Evolutionary conservation across 148 eudicot genomes (phyloP).

Genomic region (Camellia japonica): DNA sequence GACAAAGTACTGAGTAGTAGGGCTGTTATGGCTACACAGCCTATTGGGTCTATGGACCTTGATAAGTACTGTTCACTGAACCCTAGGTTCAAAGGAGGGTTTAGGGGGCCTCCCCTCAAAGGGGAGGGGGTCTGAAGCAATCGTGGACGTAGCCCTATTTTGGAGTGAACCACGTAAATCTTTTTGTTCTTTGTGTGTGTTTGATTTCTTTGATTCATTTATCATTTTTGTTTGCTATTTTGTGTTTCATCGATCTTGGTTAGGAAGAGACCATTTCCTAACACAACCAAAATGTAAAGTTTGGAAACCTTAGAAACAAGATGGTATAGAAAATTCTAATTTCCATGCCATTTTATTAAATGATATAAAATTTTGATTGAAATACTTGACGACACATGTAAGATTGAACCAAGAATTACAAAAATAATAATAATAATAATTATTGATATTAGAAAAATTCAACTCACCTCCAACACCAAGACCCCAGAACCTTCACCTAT

Average conservation of each 20-base stretch:
- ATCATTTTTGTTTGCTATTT: too few species aligned
- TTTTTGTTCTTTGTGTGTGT: too few species aligned
- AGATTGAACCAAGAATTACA: neutral
- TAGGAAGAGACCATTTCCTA: too few species aligned
- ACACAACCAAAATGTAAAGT: neutral
- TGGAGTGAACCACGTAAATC: too few species aligned
- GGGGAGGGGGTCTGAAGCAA: too few species aligned
- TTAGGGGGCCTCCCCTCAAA: too few species aligned
- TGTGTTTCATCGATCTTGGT: too few species aligned
- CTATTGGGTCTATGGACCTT: too few species aligned
- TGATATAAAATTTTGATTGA: neutral
- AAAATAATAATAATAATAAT: neutral
- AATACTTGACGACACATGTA: neutral
- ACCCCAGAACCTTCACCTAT: constrained; percentile 95
- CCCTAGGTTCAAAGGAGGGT: too few species aligned
- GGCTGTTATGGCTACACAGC: neutral
- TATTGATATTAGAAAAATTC: neutral
- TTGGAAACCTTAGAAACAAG: neutral
- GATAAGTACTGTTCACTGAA: too few species aligned
- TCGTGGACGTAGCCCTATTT: too few species aligned
- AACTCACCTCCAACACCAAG: constrained; percentile 87
- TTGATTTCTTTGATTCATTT: too few species aligned
- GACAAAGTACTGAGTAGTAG: neutral
- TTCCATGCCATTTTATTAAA: neutral
- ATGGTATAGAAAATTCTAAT: neutral